phyloP scores from a whole-genome alignment of 176 grass and related monocot genomes.

The Musa acuminata region DNA sequence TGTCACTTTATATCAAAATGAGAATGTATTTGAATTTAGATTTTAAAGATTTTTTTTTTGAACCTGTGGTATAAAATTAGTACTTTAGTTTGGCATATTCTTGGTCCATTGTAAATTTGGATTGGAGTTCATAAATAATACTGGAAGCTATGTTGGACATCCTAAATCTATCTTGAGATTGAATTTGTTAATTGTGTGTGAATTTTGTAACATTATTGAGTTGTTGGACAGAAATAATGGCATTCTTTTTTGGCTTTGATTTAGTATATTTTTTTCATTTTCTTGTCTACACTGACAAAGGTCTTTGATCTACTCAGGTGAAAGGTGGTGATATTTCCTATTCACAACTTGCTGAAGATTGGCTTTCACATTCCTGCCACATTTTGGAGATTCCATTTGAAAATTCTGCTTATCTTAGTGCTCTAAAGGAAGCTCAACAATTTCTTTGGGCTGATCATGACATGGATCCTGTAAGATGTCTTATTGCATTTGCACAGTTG shows the following conservation, averaged over 20 bases:
- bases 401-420: constrained; percentile 42
- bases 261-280: neutral
- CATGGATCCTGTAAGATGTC: constrained; percentile 73
- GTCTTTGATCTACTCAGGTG: constrained; percentile 31
- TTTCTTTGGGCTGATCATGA: constrained; percentile 85
- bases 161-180: no score
- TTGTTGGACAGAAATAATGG: neutral
- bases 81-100: no score
- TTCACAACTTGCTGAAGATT: constrained; percentile 68
- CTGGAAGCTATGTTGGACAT: no score
- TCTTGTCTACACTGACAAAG: constrained; percentile 1
- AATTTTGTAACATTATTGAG: neutral
- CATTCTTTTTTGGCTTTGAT: neutral
- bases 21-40: no score
- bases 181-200: no score
- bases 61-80: no score
- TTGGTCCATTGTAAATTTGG: no score
- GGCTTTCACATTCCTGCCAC: constrained; percentile 48
- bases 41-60: no score
- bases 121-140: no score
- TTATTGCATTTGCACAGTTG: constrained; percentile 5
- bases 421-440: constrained; percentile 62
- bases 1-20: no score
- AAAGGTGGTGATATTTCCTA: constrained; percentile 47
- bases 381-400: constrained; percentile 68